Evolutionary conservation across 23 red algal species (phyloP).

Genomic region (Agarophyton chilense): DNA sequence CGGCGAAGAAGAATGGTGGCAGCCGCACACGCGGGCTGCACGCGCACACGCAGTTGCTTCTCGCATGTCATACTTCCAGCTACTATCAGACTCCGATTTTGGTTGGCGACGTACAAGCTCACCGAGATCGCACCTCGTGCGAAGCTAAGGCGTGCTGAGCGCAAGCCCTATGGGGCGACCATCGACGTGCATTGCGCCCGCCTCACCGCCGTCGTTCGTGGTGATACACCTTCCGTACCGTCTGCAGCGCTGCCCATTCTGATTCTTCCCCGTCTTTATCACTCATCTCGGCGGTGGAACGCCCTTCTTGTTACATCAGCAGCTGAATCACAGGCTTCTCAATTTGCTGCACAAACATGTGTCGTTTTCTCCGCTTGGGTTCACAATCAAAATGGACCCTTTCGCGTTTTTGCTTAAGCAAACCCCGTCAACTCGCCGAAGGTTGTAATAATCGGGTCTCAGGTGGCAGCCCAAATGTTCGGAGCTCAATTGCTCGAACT

Average conservation of each 20-base stretch:
- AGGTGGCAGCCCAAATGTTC: slow-evolving; percentile 86
- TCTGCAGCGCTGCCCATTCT: slow-evolving; percentile 38
- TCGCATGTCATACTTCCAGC: not conserved
- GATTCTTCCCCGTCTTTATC: slow-evolving; percentile 47
- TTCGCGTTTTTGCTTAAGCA: slow-evolving; percentile 65
- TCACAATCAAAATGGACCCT: slow-evolving; percentile 97
- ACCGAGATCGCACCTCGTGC: too few species aligned
- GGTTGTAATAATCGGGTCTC: slow-evolving; percentile 85
- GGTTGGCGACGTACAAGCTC: too few species aligned
- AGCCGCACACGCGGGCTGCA: too few species aligned
- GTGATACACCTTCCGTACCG: slow-evolving; percentile 98
- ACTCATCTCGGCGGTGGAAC: slow-evolving; percentile 95
- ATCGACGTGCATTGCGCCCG: not conserved
- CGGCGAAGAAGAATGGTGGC: too few species aligned
- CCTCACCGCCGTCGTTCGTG: slow-evolving; percentile 39
- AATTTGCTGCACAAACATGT: slow-evolving; percentile 32
- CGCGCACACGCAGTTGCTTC: not conserved
- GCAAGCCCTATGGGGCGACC: not conserved
- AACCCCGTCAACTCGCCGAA: slow-evolving; percentile 30
- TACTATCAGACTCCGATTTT: too few species aligned
- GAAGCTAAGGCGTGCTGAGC: not conserved
- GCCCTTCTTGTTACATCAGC: slow-evolving; percentile 72
- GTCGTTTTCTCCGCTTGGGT: slow-evolving; percentile 54
- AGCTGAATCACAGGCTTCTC: slow-evolving; percentile 43
- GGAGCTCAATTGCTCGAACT: slow-evolving; percentile 59